These are phyloP conservation scores for Aeschynomene evenia DNA, from an alignment of 306 rosid genomes.

Conservation along the genomic window DNA sequence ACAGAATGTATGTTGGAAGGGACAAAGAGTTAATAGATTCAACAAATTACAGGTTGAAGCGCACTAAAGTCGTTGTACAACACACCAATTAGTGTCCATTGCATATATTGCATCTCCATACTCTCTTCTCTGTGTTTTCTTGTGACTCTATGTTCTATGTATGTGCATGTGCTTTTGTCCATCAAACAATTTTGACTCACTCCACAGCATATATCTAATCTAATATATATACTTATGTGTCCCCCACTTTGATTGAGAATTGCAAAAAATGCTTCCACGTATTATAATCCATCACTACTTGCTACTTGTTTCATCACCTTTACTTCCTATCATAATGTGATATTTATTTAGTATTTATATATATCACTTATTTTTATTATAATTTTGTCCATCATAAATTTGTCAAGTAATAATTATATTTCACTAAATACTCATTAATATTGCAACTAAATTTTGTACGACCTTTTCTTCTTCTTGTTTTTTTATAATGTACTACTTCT, in stretches of 20 bases:
- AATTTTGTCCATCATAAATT: too few species aligned
- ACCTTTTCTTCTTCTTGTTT: not conserved
- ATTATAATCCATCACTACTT: not conserved
- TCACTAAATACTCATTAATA: not conserved
- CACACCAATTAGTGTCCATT: not conserved
- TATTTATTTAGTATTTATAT: not conserved
- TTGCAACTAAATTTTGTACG: not conserved
- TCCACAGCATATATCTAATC: too few species aligned
- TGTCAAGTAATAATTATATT: not conserved
- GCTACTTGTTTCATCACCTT: not conserved
- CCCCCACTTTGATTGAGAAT: not conserved
- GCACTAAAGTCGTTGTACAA: slow-evolving; percentile 30
- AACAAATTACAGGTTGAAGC: slow-evolving; percentile 22
- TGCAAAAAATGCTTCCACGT: slow-evolving; percentile 20
- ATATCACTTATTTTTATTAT: not conserved
- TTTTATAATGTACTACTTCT: too few species aligned
- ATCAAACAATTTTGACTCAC: slow-evolving; percentile 9
- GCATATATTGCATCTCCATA: too few species aligned
- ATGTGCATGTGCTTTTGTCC: slow-evolving; percentile 31
- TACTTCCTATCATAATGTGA: not conserved
- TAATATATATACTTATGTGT: too few species aligned
- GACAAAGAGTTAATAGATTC: not conserved
- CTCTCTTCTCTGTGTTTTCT: slow-evolving; percentile 28
- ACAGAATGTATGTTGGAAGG: not conserved
- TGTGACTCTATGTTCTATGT: too few species aligned